Conservation (phyloP, 2,329 filamentous ascomycete species). For the Cladosporium sp. region DNA sequence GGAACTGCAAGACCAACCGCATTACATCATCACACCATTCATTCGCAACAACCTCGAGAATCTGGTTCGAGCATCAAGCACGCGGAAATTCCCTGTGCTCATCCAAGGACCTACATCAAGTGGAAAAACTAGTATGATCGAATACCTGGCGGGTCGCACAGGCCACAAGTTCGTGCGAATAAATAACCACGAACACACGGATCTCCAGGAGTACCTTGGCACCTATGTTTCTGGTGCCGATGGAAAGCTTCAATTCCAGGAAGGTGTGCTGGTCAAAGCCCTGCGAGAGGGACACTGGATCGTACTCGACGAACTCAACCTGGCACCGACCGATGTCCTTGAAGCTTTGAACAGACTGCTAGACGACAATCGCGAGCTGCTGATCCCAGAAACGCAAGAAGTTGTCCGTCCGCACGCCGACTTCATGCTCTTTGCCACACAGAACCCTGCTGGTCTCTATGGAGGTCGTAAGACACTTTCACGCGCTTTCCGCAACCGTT, state of each 20-base stretch:
- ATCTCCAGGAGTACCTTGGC: constrained; percentile 95
- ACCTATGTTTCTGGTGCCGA: constrained; percentile 86
- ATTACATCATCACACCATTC: constrained; percentile 96
- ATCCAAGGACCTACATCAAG: constrained; percentile 96
- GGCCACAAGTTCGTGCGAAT: constrained; percentile 97
- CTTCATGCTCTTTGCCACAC: constrained; percentile 97
- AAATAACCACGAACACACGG: constrained; percentile 99
- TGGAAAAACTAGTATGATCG: constrained; percentile 99
- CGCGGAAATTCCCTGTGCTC: constrained; percentile 85
- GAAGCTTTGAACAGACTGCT: constrained; percentile 93
- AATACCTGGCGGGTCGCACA: constrained; percentile 93
- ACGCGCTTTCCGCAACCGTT: constrained; percentile 92
- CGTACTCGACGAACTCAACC: constrained; percentile 93
- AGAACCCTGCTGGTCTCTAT: constrained; percentile 94
- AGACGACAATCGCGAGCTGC: constrained; percentile 92
- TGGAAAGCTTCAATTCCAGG: constrained; percentile 85
- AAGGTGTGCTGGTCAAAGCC: constrained; percentile 89
- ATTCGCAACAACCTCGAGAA: constrained; percentile 95
- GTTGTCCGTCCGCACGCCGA: constrained; percentile 87
- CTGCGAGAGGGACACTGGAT: constrained; percentile 96
- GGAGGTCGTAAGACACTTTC: constrained; percentile 92
- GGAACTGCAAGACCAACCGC: constrained; percentile 68
- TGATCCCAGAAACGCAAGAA: constrained; percentile 96
- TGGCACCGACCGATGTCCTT: constrained; percentile 94
- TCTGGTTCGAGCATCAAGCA: constrained; percentile 89